A percentile compares a stretch with the other conserved stretches of the same genome.
Evolutionary conservation across 441 rosid genomes (phyloP).

Genomic region (Aleurites moluccanus): DNA sequence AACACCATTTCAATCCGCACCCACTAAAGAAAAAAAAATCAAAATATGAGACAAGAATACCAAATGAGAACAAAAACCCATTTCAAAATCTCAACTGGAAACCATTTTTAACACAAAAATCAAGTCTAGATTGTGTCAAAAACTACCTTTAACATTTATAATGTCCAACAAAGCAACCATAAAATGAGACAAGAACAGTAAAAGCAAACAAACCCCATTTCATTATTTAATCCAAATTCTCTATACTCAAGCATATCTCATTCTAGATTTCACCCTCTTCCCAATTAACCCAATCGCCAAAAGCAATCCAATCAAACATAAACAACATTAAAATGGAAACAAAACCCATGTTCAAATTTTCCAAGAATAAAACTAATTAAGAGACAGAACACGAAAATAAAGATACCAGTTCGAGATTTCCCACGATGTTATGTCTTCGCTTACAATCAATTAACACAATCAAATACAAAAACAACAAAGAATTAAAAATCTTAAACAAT

Average conservation of each 20-base stretch:
- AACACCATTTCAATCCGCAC: not conserved
- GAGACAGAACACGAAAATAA: slow-evolving; percentile 5
- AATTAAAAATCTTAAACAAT: slow-evolving; percentile 7
- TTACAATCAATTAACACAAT: slow-evolving; percentile 7
- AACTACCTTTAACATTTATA: slow-evolving; percentile 12
- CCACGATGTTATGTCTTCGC: slow-evolving; percentile 14
- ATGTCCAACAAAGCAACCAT: slow-evolving; percentile 19
- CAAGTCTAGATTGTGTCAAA: slow-evolving; percentile 8
- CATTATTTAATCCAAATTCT: not conserved
- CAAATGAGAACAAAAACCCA: slow-evolving; percentile 16
- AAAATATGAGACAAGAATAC: slow-evolving; percentile 24
- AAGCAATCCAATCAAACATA: slow-evolving; percentile 22
- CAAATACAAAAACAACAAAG: not conserved
- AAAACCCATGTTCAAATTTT: slow-evolving; percentile 20
- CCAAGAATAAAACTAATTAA: slow-evolving; percentile 15
- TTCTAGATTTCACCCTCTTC: slow-evolving; percentile 22
- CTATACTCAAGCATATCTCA: not conserved
- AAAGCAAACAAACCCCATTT: slow-evolving; percentile 8
- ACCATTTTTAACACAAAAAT: slow-evolving; percentile 2
- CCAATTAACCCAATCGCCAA: slow-evolving; percentile 26
- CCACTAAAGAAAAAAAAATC: slow-evolving; percentile 12
- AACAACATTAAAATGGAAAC: slow-evolving; percentile 4
- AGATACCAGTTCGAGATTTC: slow-evolving; percentile 30
- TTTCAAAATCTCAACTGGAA: slow-evolving; percentile 13
- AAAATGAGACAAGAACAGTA: slow-evolving; percentile 15